phyloP scores from a whole-genome alignment of 805 yeast species.

The Tetrapisispora fleetii region DNA sequence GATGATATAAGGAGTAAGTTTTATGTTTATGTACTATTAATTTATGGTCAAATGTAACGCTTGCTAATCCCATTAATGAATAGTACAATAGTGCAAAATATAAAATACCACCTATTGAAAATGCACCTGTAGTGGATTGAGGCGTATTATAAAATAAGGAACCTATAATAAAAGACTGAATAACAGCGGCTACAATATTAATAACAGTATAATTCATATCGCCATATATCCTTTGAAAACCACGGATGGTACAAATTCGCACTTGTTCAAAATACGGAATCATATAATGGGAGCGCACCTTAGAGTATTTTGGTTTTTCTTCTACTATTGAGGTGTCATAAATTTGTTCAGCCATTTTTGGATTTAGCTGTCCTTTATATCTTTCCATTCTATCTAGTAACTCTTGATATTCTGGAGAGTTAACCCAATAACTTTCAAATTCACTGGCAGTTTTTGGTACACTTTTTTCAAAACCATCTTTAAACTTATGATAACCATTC shows the following conservation, averaged over 20 bases:
- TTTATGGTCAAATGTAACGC: conserved; percentile 41
- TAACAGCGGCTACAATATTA: conserved; percentile 26
- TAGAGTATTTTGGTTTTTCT: conserved; percentile 21
- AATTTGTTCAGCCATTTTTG: conserved; percentile 28
- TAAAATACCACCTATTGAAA: conserved; percentile 54
- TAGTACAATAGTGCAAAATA: conserved; percentile 51
- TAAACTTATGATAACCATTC: conserved; percentile 31
- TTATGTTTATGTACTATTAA: conserved; percentile 64
- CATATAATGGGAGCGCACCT: conserved; percentile 21
- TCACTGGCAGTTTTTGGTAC: conserved; percentile 54
- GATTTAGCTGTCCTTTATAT: conserved; percentile 18
- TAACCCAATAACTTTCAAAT: conserved; percentile 38
- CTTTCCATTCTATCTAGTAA: conserved; percentile 38
- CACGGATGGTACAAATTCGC: conserved; percentile 39
- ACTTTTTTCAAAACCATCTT: conserved; percentile 36
- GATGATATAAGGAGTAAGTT: conserved; percentile 61
- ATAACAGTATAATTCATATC: conserved; percentile 42
- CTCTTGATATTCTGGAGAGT: conserved; percentile 32
- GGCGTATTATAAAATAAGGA: conserved; percentile 52
- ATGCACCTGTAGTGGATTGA: conserved; percentile 44
- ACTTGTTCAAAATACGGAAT: conserved; percentile 37
- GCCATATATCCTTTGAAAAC: conserved; percentile 46
- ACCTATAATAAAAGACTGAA: conserved; percentile 51
- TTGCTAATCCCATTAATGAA: conserved; percentile 41
- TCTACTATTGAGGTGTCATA: conserved; percentile 26